Percentiles rank a stretch among this genome's conserved stretches.
These are phyloP conservation scores for Trichosporon sp. DNA, from an alignment of 1,284 basidiomycete species.

Conservation along the genomic window DNA sequence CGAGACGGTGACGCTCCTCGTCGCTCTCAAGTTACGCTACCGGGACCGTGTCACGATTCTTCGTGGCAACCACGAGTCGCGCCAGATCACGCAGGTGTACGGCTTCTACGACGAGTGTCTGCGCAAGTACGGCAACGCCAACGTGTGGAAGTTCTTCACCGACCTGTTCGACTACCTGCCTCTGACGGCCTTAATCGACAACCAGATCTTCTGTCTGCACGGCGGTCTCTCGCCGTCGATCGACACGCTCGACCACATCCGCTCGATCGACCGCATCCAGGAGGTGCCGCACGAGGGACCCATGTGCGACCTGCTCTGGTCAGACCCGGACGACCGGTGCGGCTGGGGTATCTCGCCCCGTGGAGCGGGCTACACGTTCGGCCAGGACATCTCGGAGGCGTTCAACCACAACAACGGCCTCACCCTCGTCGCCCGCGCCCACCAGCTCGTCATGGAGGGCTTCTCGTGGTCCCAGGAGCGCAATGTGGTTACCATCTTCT, in stretches of 20 bases:
- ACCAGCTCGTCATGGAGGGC: conserved; percentile 99
- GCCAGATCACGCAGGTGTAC: conserved; percentile 99
- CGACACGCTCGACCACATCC: conserved; percentile 98
- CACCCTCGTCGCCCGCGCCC: conserved; percentile 89
- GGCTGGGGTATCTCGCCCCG: conserved; percentile 99
- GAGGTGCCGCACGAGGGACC: conserved; percentile 99
- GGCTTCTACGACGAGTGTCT: conserved; percentile 99
- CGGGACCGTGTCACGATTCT: conserved; percentile 97
- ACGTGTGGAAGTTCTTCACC: conserved; percentile 99
- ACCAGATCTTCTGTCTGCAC: conserved; percentile 99
- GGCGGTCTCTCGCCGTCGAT: conserved; percentile 98
- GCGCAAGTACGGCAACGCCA: conserved; percentile 98
- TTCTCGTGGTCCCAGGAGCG: conserved; percentile 90
- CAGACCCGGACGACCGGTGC: conserved; percentile 97
- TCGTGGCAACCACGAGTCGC: conserved; percentile 95
- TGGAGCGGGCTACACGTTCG: conserved; percentile 98
- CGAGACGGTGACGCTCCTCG: conserved; percentile 96
- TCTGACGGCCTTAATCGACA: conserved; percentile 94
- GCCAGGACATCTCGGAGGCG: conserved; percentile 81
- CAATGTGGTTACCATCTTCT: conserved; percentile 99
- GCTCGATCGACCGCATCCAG: conserved; percentile 96
- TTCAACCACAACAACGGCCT: conserved; percentile 96
- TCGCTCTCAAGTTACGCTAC: conserved; percentile 96
- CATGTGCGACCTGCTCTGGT: conserved; percentile 99
- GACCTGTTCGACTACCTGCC: conserved; percentile 98